Conservation (phyloP, 176 grass and related monocot species). For the Ensete ventricosum region DNA sequence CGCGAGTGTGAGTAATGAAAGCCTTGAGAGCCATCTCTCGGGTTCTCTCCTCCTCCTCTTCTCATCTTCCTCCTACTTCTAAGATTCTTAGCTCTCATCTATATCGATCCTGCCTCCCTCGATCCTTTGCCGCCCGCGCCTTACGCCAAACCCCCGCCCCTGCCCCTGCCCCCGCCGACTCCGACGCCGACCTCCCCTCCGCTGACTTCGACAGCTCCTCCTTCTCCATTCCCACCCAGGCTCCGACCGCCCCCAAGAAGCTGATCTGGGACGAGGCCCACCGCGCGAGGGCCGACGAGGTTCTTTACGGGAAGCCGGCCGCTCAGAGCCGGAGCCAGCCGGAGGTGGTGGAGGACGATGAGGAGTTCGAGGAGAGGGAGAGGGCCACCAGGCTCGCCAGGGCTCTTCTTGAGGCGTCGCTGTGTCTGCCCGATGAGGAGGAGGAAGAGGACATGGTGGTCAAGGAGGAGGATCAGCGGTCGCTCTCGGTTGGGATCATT, state of each 20-base stretch:
- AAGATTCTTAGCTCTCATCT: background rate
- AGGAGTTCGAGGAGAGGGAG: constrained; percentile 41
- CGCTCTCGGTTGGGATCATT: constrained; percentile 78
- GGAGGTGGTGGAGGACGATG: background rate
- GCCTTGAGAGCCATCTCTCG: constrained; percentile 10
- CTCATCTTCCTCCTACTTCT: constrained; percentile 7
- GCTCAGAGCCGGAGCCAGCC: background rate
- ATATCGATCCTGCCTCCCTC: constrained; percentile 12
- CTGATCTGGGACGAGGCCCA: constrained; percentile 53
- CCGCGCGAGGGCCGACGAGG: constrained; percentile 64
- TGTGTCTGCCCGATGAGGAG: constrained; percentile 56
- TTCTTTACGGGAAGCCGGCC: constrained; percentile 35
- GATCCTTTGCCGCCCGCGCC: constrained; percentile 21
- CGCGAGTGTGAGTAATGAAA: constrained; percentile 2
- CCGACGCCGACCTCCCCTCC: constrained; percentile 11
- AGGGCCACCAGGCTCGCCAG: constrained; percentile 47
- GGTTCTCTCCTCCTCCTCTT: background rate
- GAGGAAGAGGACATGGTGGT: constrained; percentile 45
- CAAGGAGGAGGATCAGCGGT: constrained; percentile 83
- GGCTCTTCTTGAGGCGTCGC: constrained; percentile 68
- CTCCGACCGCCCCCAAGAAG: background rate
- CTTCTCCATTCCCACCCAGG: background rate
- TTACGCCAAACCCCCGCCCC: constrained; percentile 15
- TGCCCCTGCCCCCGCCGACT: background rate
- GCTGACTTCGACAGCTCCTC: constrained; percentile 20